phyloP scores from a whole-genome alignment of 257 asterid genomes.

The Leonotis leonurus region DNA sequence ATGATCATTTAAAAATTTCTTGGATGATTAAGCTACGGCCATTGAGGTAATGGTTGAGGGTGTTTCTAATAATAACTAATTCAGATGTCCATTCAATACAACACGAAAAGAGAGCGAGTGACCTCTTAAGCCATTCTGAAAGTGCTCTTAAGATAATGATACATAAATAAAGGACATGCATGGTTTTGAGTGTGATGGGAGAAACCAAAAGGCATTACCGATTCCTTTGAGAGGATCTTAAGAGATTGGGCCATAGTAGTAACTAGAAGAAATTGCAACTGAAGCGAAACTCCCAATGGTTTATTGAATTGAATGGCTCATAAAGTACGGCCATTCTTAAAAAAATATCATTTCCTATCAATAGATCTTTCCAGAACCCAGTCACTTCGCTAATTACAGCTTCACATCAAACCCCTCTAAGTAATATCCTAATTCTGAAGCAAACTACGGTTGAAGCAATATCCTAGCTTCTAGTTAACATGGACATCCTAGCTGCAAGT shows the following conservation, averaged over 20 bases:
- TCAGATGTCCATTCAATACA: background rate
- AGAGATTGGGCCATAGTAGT: background rate
- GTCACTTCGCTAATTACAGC: constrained; percentile 1
- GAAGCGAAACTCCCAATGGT: background rate
- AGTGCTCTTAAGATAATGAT: background rate
- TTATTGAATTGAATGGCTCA: background rate
- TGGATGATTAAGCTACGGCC: background rate
- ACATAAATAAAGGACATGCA: background rate
- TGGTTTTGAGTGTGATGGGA: background rate
- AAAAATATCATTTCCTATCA: background rate
- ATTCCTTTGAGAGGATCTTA: background rate
- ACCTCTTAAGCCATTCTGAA: background rate
- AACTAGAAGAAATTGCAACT: background rate
- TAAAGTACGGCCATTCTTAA: background rate
- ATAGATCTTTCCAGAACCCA: background rate
- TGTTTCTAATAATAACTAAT: background rate
- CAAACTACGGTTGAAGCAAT: background rate
- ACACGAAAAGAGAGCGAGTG: no score
- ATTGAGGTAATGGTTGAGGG: background rate
- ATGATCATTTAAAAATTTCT: background rate
- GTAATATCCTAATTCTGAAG: background rate
- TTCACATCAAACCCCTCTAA: background rate
- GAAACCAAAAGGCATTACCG: background rate
- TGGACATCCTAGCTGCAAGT: background rate
- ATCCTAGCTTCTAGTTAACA: background rate